Conservation (phyloP, 2,329 filamentous ascomycete genomes). For the Sclerotinia spermophila region DNA sequence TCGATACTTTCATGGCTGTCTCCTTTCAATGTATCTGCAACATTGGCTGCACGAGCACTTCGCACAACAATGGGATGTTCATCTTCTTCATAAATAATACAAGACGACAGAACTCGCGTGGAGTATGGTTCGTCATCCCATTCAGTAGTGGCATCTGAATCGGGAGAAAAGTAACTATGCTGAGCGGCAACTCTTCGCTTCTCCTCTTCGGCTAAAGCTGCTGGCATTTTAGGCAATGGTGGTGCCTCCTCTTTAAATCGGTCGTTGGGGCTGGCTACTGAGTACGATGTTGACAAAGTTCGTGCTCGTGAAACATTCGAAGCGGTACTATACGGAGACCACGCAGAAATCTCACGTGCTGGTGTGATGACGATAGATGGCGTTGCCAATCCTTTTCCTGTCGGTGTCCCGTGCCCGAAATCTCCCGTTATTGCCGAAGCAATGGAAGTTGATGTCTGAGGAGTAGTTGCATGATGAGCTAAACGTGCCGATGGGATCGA, state of each 20-base stretch:
- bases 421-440: slow-evolving; percentile 28
- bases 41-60: slow-evolving; percentile 40
- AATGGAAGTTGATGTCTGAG: slow-evolving; percentile 41
- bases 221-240: slow-evolving; percentile 57
- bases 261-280: slow-evolving; percentile 47
- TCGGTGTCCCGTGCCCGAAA: slow-evolving; percentile 28
- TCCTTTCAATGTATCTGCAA: slow-evolving; percentile 23
- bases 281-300: slow-evolving; percentile 47
- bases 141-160: slow-evolving; percentile 33
- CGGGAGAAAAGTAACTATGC: slow-evolving; percentile 35
- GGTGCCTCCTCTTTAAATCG: slow-evolving; percentile 44
- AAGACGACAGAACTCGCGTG: slow-evolving; percentile 42
- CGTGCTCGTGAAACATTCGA: slow-evolving; percentile 22
- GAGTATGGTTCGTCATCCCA: slow-evolving; percentile 32
- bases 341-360: slow-evolving; percentile 41
- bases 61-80: slow-evolving; percentile 44
- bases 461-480: slow-evolving; percentile 47
- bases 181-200: slow-evolving; percentile 29
- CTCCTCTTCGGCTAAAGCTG: slow-evolving; percentile 34
- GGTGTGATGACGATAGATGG: slow-evolving; percentile 53
- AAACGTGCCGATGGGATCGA: slow-evolving; percentile 55
- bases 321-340: slow-evolving; percentile 32
- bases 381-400: slow-evolving; percentile 36
- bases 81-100: slow-evolving; percentile 70
- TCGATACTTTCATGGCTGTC: slow-evolving; percentile 31